A percentile compares a stretch with the other conserved stretches of the same genome.
These are phyloP conservation scores for Xylaria hypoxylon DNA, from an alignment of 2,329 filamentous ascomycete species.

Conservation along the genomic window DNA sequence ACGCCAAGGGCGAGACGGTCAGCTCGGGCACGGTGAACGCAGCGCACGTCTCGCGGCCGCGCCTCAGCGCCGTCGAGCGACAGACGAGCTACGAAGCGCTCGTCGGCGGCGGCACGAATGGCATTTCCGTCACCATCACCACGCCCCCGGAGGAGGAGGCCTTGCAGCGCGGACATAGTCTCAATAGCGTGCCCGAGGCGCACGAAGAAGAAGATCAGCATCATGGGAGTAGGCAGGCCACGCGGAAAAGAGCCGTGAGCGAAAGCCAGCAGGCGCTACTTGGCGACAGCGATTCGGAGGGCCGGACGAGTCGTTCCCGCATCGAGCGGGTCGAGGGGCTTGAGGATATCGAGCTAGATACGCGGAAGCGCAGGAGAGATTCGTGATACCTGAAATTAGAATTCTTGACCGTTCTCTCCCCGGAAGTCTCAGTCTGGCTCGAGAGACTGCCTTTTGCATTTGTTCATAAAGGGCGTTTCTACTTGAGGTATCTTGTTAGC, in stretches of 20 bases:
- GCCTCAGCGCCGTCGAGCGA: conserved; percentile 43
- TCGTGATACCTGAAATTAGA: conserved; percentile 35
- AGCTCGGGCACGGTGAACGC: conserved; percentile 40
- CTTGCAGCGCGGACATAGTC: conserved; percentile 41
- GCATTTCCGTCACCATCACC: conserved; percentile 34
- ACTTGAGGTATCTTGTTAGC: not conserved
- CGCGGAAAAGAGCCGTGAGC: conserved; percentile 18
- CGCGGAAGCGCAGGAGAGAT: conserved; percentile 34
- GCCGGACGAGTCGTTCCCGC: conserved; percentile 20
- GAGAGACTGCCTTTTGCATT: not conserved
- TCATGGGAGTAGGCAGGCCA: not conserved
- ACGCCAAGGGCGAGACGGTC: conserved; percentile 31
- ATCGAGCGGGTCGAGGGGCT: conserved; percentile 42
- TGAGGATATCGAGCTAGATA: conserved; percentile 44
- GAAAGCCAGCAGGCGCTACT: conserved; percentile 31
- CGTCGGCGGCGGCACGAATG: conserved; percentile 19
- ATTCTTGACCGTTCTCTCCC: not conserved
- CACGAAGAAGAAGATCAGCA: conserved; percentile 46
- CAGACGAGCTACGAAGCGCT: conserved; percentile 46
- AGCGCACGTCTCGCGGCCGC: conserved; percentile 38
- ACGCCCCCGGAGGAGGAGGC: conserved; percentile 36
- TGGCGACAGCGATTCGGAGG: not conserved
- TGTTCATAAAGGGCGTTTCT: not conserved
- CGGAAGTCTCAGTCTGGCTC: not conserved
- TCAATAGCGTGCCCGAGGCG: conserved; percentile 49